These are phyloP conservation scores for Tillandsia leiboldiana DNA, from an alignment of 176 grass and related monocot genomes.

Conservation along the genomic window DNA sequence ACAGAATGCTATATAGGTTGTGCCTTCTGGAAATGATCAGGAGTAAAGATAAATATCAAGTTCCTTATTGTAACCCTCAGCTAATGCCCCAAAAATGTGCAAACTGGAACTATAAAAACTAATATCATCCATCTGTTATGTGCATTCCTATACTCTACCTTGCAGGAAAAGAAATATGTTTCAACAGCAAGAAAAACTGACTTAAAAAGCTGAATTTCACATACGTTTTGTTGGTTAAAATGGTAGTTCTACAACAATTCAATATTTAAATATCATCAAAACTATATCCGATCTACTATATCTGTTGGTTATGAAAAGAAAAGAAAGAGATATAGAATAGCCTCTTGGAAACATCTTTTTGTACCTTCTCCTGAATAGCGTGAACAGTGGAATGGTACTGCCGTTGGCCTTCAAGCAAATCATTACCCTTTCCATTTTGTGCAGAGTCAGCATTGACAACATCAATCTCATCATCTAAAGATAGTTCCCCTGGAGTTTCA, in stretches of 20 bases:
- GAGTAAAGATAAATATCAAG: too few relatives aligned
- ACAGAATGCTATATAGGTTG: not conserved
- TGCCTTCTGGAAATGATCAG: not conserved
- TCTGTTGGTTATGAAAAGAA: not conserved
- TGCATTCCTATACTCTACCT: too few relatives aligned
- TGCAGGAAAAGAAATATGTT: too few relatives aligned
- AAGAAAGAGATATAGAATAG: not conserved
- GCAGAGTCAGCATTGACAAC: slow-evolving; percentile 16
- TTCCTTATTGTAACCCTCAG: too few relatives aligned
- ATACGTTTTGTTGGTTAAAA: too few relatives aligned
- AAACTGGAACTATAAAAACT: too few relatives aligned
- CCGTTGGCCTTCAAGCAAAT: slow-evolving; percentile 65
- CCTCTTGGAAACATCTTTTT: not conserved
- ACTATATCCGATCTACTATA: not conserved
- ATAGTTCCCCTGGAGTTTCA: slow-evolving; percentile 42
- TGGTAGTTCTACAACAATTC: too few relatives aligned
- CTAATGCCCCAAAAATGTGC: too few relatives aligned
- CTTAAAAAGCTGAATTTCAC: too few relatives aligned
- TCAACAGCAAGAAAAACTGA: too few relatives aligned
- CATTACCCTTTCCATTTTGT: slow-evolving; percentile 24
- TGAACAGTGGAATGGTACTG: slow-evolving; percentile 93
- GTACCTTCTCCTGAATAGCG: slow-evolving; percentile 98
- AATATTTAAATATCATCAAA: not conserved
- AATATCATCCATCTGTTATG: too few relatives aligned
- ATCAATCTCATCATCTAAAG: slow-evolving; percentile 42